These are phyloP conservation scores for Tephrocybe sp. DNA, from an alignment of 768 basidiomycete species.

Conservation along the genomic window DNA sequence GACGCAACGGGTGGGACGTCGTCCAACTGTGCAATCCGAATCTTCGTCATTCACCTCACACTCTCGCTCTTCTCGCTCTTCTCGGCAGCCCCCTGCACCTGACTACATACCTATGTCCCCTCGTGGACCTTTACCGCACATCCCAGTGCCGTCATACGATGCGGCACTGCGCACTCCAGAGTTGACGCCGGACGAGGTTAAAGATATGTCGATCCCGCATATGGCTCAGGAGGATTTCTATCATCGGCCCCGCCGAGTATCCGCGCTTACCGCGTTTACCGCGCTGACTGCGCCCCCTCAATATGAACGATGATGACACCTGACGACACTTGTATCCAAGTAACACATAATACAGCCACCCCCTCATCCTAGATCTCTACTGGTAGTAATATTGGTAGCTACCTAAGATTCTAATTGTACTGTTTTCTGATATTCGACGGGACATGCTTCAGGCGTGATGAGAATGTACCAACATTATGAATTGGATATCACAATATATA, in stretches of 20 bases:
- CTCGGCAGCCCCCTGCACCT: neutral
- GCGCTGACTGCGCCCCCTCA: conserved; percentile 15
- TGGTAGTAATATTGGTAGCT: too few relatives aligned
- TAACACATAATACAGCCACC: too few relatives aligned
- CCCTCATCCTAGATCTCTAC: too few relatives aligned
- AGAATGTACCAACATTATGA: too few relatives aligned
- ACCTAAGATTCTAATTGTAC: too few relatives aligned
- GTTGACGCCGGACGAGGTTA: conserved; percentile 7
- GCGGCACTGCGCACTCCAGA: conserved; percentile 11
- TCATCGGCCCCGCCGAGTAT: neutral
- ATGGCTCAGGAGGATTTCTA: neutral
- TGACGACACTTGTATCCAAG: too few relatives aligned
- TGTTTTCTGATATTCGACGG: too few relatives aligned
- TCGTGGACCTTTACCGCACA: conserved; percentile 17
- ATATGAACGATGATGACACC: conserved; percentile 19
- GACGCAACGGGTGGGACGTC: neutral
- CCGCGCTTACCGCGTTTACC: conserved; percentile 2
- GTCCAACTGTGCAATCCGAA: neutral
- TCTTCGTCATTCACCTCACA: conserved; percentile 3
- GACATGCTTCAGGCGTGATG: too few relatives aligned
- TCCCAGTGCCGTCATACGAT: conserved; percentile 18
- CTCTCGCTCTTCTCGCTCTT: neutral
- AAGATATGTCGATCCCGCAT: conserved; percentile 4
- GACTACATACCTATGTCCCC: conserved; percentile 8
- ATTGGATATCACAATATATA: too few relatives aligned